Evolutionary conservation across 176 grass and related monocot genomes (phyloP).

Genomic region (Melocanna baccifera): DNA sequence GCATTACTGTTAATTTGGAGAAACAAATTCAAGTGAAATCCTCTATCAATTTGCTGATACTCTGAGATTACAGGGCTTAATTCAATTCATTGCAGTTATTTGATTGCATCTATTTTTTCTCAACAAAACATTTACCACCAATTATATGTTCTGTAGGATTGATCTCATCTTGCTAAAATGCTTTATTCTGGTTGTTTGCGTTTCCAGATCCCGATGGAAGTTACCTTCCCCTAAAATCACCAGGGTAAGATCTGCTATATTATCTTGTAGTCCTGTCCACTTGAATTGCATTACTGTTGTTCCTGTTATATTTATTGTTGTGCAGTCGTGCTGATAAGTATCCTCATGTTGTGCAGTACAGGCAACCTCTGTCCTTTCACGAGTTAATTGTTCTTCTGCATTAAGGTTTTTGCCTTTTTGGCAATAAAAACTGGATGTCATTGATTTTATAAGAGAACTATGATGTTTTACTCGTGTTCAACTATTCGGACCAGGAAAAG

Average conservation of each 20-base stretch:
- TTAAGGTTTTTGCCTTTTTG: conserved; percentile 20
- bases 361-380: conserved; percentile 38
- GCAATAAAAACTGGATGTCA: neutral
- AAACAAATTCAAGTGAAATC: neutral
- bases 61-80: conserved; percentile 1
- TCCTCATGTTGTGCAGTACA: conserved; percentile 64
- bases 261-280: neutral
- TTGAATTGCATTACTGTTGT: neutral
- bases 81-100: neutral
- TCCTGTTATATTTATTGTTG: conserved; percentile 11
- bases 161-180: conserved; percentile 17
- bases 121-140: neutral
- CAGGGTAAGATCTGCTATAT: conserved; percentile 58
- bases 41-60: neutral
- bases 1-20: neutral
- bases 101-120: neutral
- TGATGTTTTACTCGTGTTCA: conserved; percentile 17
- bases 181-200: neutral
- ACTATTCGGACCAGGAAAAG: conserved; percentile 22
- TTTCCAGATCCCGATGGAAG: conserved; percentile 70
- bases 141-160: neutral
- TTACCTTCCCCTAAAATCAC: conserved; percentile 44
- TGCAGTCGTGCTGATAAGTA: conserved; percentile 19
- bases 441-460: conserved; percentile 28
- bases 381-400: conserved; percentile 30